phyloP scores from a whole-genome alignment of 2,329 filamentous ascomycete species.

The Simplicillium sp. region DNA sequence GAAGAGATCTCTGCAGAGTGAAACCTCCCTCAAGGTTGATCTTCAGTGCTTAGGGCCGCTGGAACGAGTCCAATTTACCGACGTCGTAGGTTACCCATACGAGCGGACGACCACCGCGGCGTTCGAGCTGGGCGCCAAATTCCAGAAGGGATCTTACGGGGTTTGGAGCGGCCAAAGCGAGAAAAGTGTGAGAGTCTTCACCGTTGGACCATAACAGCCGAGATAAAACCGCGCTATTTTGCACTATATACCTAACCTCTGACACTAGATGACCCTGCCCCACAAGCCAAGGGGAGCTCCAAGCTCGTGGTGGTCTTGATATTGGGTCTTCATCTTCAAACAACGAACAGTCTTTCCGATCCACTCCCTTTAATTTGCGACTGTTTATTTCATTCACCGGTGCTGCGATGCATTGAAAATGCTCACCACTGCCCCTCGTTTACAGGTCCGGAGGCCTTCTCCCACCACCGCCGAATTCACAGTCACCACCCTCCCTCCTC shows the following conservation, averaged over 20 bases:
- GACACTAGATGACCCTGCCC: background rate
- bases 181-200: slow-evolving; percentile 46
- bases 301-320: background rate
- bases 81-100: slow-evolving; percentile 57
- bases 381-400: too few species aligned
- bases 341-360: background rate
- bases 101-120: slow-evolving; percentile 57
- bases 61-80: slow-evolving; percentile 24
- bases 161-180: slow-evolving; percentile 40
- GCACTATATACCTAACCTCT: slow-evolving; percentile 13
- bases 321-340: background rate
- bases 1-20: slow-evolving; percentile 64
- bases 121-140: slow-evolving; percentile 58
- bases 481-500: slow-evolving; percentile 66
- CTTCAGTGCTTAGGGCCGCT: slow-evolving; percentile 58
- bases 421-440: slow-evolving; percentile 51
- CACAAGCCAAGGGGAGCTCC: background rate
- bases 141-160: slow-evolving; percentile 42
- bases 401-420: slow-evolving; percentile 29
- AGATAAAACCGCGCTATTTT: slow-evolving; percentile 6
- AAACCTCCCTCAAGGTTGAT: slow-evolving; percentile 60
- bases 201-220: slow-evolving; percentile 56
- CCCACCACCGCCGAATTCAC: slow-evolving; percentile 89
- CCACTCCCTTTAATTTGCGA: background rate
- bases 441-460: slow-evolving; percentile 60